A percentile compares a stretch with the other conserved stretches of the same genome.
phyloP scores from a whole-genome alignment of 2,329 filamentous ascomycete species.

The Tolypocladium tropicale region DNA sequence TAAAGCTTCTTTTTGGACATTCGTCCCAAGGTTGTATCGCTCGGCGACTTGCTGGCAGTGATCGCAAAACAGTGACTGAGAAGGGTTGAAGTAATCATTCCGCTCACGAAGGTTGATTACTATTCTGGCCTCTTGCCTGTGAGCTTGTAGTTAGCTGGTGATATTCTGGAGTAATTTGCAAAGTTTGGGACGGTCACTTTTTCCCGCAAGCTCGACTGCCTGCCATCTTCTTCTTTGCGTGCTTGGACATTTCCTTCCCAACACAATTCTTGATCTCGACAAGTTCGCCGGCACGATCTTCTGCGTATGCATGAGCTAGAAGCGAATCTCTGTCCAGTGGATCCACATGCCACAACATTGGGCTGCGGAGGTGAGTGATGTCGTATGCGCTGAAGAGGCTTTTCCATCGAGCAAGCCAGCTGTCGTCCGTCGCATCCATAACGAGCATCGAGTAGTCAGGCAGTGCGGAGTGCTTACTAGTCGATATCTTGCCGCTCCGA shows the following conservation, averaged over 20 bases:
- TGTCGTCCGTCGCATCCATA: conserved; percentile 51
- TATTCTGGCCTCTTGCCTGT: conserved; percentile 32
- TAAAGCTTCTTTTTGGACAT: conserved; percentile 50
- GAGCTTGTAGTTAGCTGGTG: not conserved
- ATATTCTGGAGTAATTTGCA: too few relatives aligned
- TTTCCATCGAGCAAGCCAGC: conserved; percentile 66
- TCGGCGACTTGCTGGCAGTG: conserved; percentile 48
- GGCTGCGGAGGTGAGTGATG: conserved; percentile 64
- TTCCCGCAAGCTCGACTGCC: conserved; percentile 23
- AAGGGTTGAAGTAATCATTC: conserved; percentile 61
- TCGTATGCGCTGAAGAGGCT: conserved; percentile 56
- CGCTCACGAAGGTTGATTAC: conserved; percentile 56
- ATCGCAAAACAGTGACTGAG: conserved; percentile 48
- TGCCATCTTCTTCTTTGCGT: conserved; percentile 56
- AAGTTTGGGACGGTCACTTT: conserved; percentile 34
- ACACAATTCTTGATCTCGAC: conserved; percentile 64
- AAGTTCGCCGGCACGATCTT: conserved; percentile 51
- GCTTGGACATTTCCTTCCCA: conserved; percentile 71
- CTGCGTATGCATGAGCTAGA: conserved; percentile 55
- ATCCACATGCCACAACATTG: conserved; percentile 77
- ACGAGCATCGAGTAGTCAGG: conserved; percentile 43
- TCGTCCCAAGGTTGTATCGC: conserved; percentile 35
- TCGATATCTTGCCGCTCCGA: conserved; percentile 20
- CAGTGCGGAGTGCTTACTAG: not conserved
- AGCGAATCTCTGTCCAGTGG: conserved; percentile 65